These are phyloP conservation scores for Carex parvula DNA, from an alignment of 176 grass and related monocot genomes.

Conservation along the genomic window DNA sequence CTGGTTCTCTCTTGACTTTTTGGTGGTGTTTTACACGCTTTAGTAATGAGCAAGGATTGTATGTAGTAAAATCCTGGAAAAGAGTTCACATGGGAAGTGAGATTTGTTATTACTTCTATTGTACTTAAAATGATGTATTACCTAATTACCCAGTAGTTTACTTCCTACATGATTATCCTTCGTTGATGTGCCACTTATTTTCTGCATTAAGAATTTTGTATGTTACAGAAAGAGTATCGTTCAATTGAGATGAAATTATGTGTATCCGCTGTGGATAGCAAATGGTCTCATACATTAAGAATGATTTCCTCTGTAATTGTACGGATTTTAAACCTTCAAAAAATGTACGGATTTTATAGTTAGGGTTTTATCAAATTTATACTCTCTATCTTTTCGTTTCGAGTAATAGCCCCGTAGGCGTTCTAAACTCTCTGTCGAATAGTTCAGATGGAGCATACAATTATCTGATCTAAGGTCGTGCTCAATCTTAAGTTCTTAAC, in stretches of 20 bases:
- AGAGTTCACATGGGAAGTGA: background rate
- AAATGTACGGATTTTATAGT: background rate
- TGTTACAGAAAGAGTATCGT: background rate
- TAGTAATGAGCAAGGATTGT: background rate
- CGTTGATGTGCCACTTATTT: background rate
- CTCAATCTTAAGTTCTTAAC: background rate
- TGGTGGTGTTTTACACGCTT: background rate
- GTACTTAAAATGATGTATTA: conserved; percentile 1
- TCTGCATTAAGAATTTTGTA: background rate
- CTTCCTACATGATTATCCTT: background rate
- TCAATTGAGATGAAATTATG: background rate
- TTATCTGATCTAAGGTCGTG: background rate
- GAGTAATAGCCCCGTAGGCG: no score
- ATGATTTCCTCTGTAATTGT: background rate
- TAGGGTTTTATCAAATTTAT: background rate
- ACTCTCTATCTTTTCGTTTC: no score
- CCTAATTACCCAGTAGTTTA: background rate
- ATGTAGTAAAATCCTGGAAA: background rate
- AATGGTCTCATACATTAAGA: background rate
- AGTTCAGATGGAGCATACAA: background rate
- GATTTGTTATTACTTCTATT: background rate
- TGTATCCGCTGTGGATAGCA: background rate
- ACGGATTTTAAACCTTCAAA: background rate
- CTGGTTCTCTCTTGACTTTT: background rate
- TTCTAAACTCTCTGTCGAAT: background rate